phyloP scores from a whole-genome alignment of 2,329 filamentous ascomycete species.

The Sporothrix phasma region DNA sequence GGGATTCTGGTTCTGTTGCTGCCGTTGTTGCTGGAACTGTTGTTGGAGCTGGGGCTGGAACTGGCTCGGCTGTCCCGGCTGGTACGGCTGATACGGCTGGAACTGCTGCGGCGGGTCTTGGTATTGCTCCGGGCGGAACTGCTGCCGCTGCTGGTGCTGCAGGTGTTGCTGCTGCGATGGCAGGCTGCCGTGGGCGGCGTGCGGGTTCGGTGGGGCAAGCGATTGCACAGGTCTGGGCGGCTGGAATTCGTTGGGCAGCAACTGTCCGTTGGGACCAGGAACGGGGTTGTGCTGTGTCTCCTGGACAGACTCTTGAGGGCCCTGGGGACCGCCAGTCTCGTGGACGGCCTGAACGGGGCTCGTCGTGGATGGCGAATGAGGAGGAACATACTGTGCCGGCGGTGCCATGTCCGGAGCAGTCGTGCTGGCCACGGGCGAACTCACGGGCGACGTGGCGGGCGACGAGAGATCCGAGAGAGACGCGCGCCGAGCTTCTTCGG shows the following conservation, averaged over 20 bases:
- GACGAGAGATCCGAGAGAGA: no score
- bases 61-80: background rate
- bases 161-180: background rate
- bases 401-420: background rate
- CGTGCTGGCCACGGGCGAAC: background rate
- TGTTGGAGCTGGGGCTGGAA: slow-evolving; percentile 5
- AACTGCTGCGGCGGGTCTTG: background rate
- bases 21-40: slow-evolving; percentile 7
- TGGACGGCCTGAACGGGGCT: background rate
- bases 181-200: background rate
- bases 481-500: background rate
- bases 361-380: background rate
- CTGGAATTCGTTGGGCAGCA: background rate
- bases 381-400: background rate
- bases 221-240: background rate
- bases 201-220: background rate
- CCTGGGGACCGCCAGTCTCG: background rate
- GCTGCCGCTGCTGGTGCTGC: background rate
- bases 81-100: background rate
- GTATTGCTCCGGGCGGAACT: background rate
- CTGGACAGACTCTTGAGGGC: background rate
- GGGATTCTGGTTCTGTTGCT: slow-evolving; percentile 20
- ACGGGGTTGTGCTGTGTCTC: background rate
- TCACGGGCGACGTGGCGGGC: no score
- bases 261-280: background rate